These are phyloP conservation scores for Aspergillus aculeatus DNA, from an alignment of 2,329 filamentous ascomycete genomes.

Conservation along the genomic window DNA sequence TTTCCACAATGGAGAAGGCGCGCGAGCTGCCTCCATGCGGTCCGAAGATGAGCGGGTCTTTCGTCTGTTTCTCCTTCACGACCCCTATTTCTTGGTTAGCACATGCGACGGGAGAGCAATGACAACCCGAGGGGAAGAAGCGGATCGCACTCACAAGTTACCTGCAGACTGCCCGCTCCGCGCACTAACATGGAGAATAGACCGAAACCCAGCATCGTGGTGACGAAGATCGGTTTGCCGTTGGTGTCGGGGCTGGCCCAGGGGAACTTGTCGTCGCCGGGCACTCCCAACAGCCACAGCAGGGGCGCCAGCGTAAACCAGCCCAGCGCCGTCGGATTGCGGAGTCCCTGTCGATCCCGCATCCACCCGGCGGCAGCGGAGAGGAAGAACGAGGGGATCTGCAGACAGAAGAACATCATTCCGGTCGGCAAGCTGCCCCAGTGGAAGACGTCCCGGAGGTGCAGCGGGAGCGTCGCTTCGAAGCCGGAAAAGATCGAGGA, in stretches of 20 bases:
- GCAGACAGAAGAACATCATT: slow-evolving; percentile 57
- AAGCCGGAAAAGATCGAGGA: slow-evolving; percentile 53
- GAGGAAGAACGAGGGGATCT: slow-evolving; percentile 57
- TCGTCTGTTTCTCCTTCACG: slow-evolving; percentile 16
- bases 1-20: slow-evolving; percentile 21
- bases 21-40: slow-evolving; percentile 26
- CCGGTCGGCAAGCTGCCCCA: slow-evolving; percentile 58
- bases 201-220: slow-evolving; percentile 20
- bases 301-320: slow-evolving; percentile 20
- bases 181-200: slow-evolving; percentile 21
- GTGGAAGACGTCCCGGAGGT: slow-evolving; percentile 52
- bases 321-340: slow-evolving; percentile 21
- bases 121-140: too few relatives aligned
- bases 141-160: slow-evolving; percentile 22
- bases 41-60: slow-evolving; percentile 27
- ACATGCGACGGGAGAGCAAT: too few relatives aligned
- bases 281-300: slow-evolving; percentile 26
- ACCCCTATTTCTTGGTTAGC: slow-evolving; percentile 1
- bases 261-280: slow-evolving; percentile 23
- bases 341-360: slow-evolving; percentile 25
- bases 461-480: slow-evolving; percentile 57
- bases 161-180: slow-evolving; percentile 28
- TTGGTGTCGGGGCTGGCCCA: slow-evolving; percentile 23
- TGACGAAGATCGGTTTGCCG: slow-evolving; percentile 23
- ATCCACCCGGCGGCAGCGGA: slow-evolving; percentile 59